These are phyloP conservation scores for Glebionis coronaria DNA, from an alignment of 129 eudicot genomes.

Conservation along the genomic window DNA sequence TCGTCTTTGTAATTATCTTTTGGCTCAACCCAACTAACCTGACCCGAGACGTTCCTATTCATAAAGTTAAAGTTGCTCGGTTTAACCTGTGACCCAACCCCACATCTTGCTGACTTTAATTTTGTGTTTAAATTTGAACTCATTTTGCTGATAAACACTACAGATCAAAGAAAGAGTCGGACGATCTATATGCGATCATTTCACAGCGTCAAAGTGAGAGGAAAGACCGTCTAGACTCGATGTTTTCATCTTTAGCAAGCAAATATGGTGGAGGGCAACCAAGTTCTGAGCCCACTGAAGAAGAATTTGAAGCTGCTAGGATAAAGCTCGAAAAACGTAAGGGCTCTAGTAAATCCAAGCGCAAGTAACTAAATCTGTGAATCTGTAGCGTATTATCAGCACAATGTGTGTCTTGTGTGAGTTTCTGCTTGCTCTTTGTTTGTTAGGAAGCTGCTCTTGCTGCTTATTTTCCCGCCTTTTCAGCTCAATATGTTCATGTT, in stretches of 20 bases:
- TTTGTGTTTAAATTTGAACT: background rate
- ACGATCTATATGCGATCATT: constrained; percentile 59
- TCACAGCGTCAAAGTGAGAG: constrained; percentile 59
- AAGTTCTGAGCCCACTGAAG: constrained; percentile 66
- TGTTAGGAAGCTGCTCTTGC: background rate
- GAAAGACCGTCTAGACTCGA: constrained; percentile 58
- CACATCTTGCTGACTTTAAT: background rate
- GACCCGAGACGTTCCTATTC: too few relatives aligned
- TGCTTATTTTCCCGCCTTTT: background rate
- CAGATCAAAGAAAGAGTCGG: constrained; percentile 54
- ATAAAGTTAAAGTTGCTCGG: too few relatives aligned
- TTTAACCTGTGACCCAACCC: too few relatives aligned
- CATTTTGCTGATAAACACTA: background rate
- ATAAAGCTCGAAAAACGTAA: constrained; percentile 52
- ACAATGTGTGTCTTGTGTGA: background rate
- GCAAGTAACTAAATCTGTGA: constrained; percentile 26
- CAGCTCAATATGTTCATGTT: background rate
- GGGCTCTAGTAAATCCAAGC: constrained; percentile 40
- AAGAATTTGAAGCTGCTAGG: constrained; percentile 82
- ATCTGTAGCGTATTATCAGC: background rate
- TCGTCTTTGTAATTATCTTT: too few relatives aligned
- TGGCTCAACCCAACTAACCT: too few relatives aligned
- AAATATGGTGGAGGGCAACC: constrained; percentile 65
- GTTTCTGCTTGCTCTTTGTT: constrained; percentile 4
- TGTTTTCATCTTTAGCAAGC: constrained; percentile 68